Base-by-base conservation (phyloP, 257 asterid genomes). In the Jasminum sambac region DNA sequence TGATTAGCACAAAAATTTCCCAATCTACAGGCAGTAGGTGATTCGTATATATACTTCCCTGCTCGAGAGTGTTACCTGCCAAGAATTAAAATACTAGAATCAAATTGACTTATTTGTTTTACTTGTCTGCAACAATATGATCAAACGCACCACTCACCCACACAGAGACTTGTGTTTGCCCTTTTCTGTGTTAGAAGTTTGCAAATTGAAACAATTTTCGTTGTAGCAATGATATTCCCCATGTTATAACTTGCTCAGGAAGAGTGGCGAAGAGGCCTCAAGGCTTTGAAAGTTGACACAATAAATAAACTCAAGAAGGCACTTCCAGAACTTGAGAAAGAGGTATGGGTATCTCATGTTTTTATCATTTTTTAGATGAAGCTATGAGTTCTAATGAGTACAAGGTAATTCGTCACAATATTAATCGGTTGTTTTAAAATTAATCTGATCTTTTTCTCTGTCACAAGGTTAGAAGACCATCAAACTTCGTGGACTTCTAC, bases 181-280 rank as follows among this genome's bases (percentile, higher is more conserved):
- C 25, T 23, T 17, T 8, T 48, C 64, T n/a, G 63, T 70, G 10
- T 9, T 4, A 72, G 55, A 43, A 68, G 60, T 11, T 7, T 7
- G n/a, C 13, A 50, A 19, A 55, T 55, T 23, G 36, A 55, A 55
- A 55, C 34, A 23, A 9, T 21, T 55, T 55, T 19, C 62, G 14
- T 55, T 55, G 19, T 55, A 23, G 62, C 14, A 11, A 8, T 10
- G 19, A 9, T 23, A 21, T 8, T 55, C 62, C 40, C 69, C 19
- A 46, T 37, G 63, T 42, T 58, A 46, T 43, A 24, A 67, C 52
- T 76, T 74, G 37, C 69, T 67, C 76, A 93, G 97, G 92, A 86
- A 13, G 98, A 93, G 81, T 93, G 97, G 96, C 78, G 85, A 74
- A 83, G 73, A 76, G 98, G 94, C 19, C 82, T 93, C 76, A 86